These are phyloP conservation scores for Termitomyces sp. DNA, from an alignment of 1,284 basidiomycete species.

Conservation along the genomic window DNA sequence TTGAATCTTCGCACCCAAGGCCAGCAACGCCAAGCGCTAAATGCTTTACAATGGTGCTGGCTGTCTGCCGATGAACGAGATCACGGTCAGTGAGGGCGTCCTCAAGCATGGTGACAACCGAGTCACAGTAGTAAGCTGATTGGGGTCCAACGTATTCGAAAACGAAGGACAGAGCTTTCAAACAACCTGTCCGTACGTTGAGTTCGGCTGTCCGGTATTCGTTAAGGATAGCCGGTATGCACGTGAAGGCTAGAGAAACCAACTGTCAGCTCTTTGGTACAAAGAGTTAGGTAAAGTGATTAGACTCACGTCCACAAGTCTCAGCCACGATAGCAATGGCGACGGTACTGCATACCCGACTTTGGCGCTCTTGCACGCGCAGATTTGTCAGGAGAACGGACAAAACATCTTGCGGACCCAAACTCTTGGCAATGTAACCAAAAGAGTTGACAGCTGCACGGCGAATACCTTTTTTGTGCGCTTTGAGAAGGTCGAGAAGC, in stretches of 20 bases:
- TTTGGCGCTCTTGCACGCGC: conserved; percentile 98
- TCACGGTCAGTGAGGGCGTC: conserved; percentile 98
- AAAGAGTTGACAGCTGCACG: conserved; percentile 99
- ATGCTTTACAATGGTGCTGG: conserved; percentile 99
- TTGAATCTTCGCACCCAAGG: conserved; percentile 95
- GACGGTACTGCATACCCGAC: conserved; percentile 97
- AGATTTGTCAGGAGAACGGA: conserved; percentile 95
- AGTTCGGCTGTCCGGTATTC: conserved; percentile 98
- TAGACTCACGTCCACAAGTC: conserved; percentile 84
- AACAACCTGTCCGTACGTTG: conserved; percentile 98
- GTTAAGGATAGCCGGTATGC: conserved; percentile 97
- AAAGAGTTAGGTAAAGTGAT: conserved; percentile 4
- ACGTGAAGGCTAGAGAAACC: conserved; percentile 77
- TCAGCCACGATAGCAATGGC: conserved; percentile 98
- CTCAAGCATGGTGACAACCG: conserved; percentile 95
- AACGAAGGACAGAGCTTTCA: conserved; percentile 97
- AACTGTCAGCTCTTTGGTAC: conserved; percentile 19
- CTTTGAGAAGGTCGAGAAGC: conserved; percentile 93
- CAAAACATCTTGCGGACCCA: conserved; percentile 98
- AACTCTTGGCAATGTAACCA: conserved; percentile 98
- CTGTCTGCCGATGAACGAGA: conserved; percentile 96
- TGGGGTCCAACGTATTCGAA: conserved; percentile 99
- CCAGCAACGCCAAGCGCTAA: conserved; percentile 96
- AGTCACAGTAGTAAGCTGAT: conserved; percentile 97
- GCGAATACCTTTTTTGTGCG: conserved; percentile 98